Base-by-base conservation (phyloP, 2,329 filamentous ascomycete species). In the Leptodontidium sp. region DNA sequence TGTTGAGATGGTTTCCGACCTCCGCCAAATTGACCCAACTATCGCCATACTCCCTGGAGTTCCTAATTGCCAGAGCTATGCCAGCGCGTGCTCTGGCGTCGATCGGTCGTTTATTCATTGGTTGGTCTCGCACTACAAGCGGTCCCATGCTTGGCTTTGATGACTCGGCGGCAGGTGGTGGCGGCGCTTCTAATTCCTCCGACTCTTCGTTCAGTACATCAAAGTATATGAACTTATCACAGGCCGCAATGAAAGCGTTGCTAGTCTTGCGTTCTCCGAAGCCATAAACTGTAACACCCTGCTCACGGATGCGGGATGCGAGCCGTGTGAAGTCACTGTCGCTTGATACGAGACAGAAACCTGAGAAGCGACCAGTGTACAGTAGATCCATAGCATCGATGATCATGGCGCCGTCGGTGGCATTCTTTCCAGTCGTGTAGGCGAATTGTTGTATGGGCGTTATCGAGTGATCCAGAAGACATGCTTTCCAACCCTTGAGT, bases 321-420 rank as follows among this genome's bases (percentile, higher is more conserved):
- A 62, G 59, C 43, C 59, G 59, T 2, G 45, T 62, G 40, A 62
- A 62, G 59, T 62, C 59, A 14, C 59, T 62, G 17, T 62, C 59
- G 40, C 59, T 62, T 12, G 59, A 62, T 4, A 62, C 59, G 43
- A 62, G 14, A 62, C 59, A 62, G 59, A 62, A 62, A 38, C 59
- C n/a, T 17, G 59, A 62, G 40, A 62, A 62, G 40, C 59, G 59
- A 40, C 59, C 59, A 49, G 59, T 62, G 11, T 62, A 62, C 21
- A 62, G 29, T 29, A 62, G 29, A 49, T 62, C 59, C 59, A 62
- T 62, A n/a, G 59, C 59, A 24, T 62, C 59, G 24, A 62, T 62
- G 11, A 62, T 62, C 59, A 62, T 62, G 14, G 59, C 59, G 8
- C 59, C 59, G 24, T 62, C 59, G 2, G 59, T 62, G 12, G 59